Conservation (phyloP, 2,329 filamentous ascomycete species). For the Pezicula carpinea region DNA sequence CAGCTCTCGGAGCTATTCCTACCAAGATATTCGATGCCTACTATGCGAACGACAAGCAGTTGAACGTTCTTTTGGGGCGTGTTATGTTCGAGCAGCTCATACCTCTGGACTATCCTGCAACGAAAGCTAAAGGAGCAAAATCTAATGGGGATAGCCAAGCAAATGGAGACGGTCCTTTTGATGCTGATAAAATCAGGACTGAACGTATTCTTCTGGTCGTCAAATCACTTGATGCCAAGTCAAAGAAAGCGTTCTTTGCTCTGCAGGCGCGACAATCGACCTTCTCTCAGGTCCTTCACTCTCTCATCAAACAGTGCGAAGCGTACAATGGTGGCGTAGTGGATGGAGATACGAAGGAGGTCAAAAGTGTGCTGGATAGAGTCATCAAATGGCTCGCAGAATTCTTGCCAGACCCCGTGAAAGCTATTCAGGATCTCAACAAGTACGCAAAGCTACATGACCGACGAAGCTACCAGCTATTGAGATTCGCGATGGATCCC, state of each 20-base stretch:
- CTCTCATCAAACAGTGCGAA: constrained; percentile 82
- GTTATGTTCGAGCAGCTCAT: constrained; percentile 84
- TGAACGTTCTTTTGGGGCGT: constrained; percentile 79
- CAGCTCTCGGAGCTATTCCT: constrained; percentile 76
- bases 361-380: constrained; percentile 65
- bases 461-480: constrained; percentile 81
- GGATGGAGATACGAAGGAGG: constrained; percentile 62
- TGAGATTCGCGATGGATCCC: constrained; percentile 78
- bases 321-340: constrained; percentile 84
- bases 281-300: constrained; percentile 66
- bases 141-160: constrained; percentile 51
- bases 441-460: constrained; percentile 92
- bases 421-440: constrained; percentile 72
- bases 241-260: constrained; percentile 84
- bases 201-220: constrained; percentile 81
- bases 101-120: constrained; percentile 81
- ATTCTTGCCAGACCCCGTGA: constrained; percentile 70
- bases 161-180: constrained; percentile 41
- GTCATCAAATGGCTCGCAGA: constrained; percentile 70
- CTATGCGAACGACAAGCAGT: constrained; percentile 84
- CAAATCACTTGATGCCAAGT: constrained; percentile 69
- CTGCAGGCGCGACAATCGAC: constrained; percentile 74
- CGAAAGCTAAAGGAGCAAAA: constrained; percentile 59
- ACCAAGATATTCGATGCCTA: constrained; percentile 80
- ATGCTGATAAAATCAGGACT: constrained; percentile 73